Evolutionary conservation across 768 basidiomycete species (phyloP), one percentile per base, ranked within the genome.

Genomic region (Boletellus emodensis): DNA sequence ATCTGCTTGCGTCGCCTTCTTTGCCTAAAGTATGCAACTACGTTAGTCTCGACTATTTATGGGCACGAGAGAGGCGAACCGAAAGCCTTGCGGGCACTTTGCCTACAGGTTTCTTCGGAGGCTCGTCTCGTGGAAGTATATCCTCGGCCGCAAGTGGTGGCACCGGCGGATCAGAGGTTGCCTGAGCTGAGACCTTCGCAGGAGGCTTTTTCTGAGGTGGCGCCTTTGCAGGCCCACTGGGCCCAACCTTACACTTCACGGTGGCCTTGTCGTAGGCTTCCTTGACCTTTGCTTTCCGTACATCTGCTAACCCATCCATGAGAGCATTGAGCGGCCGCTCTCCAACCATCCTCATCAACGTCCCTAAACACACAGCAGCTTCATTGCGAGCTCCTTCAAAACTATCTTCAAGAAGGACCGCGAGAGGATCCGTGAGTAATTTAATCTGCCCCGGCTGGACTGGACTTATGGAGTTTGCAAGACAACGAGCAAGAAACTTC

Each of bases 301-400:
- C 75, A 60, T 97, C 94, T 15, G 90, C 84, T 49, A 98, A 73
- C 9, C 79, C 75, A 54, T 97, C 94, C 74, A 95, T 78, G 7
- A 89, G 73, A 1, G 90, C 90, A 62, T 87, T 93, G 40, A 99
- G 77, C 15, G 87, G 85, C 26, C 95, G 77, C 64, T 98, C 95
- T 18, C 96, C 96, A 11, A 98, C 81, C 80, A 98, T 94, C 75
- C 90, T 97, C 89, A 94, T 94, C 58, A 98, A 71, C 0, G 83
- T 85, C 15, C 95, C 96, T 32, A 99, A 74, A 59, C 85, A 88
- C 35, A 78, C 78, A 0, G 94, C 94, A n/a, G 94, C 90, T 57
- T 94, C 89, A 49, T 85, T 86, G 39, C 96, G 80, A 22, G 94
- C 91, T 28, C 88, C 88, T 64, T 91, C 95, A 54, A 82, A 85